These are phyloP conservation scores for Vitis amurensis DNA, from an alignment of 164 flowering plant genomes.

Conservation along the genomic window DNA sequence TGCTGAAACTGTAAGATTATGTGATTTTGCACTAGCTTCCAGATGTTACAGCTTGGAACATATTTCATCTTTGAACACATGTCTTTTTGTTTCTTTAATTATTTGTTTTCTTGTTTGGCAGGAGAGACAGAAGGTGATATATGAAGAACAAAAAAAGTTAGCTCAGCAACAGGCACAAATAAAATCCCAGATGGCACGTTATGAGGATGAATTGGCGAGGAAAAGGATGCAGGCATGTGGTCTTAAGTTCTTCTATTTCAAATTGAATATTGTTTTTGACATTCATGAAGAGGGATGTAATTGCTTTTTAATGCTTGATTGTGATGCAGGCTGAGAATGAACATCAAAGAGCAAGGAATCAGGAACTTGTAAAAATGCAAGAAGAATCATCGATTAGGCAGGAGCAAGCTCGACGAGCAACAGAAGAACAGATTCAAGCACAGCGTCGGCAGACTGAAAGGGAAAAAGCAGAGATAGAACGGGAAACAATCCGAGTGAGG, in stretches of 20 bases:
- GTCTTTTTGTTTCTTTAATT: constrained; percentile 7
- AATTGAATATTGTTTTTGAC: too few species aligned
- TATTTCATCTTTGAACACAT: neutral
- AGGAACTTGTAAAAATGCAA: constrained; percentile 91
- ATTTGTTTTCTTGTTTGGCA: constrained; percentile 28
- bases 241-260: neutral
- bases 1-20: constrained; percentile 59
- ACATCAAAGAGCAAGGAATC: constrained; percentile 72
- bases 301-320: neutral
- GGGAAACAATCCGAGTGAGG: constrained; percentile 76
- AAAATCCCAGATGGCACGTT: constrained; percentile 83
- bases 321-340: constrained; percentile 78
- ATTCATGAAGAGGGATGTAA: neutral
- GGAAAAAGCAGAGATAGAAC: constrained; percentile 85
- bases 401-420: constrained; percentile 79
- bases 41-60: neutral
- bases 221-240: constrained; percentile 83
- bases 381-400: constrained; percentile 81
- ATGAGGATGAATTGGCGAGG: constrained; percentile 91
- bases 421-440: constrained; percentile 93
- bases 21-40: neutral
- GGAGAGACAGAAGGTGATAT: constrained; percentile 76
- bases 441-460: constrained; percentile 85
- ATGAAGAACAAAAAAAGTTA: constrained; percentile 80
- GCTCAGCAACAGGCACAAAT: constrained; percentile 79